phyloP scores from a whole-genome alignment of 169 alveolate genomes.

The Plasmodium relictum region DNA sequence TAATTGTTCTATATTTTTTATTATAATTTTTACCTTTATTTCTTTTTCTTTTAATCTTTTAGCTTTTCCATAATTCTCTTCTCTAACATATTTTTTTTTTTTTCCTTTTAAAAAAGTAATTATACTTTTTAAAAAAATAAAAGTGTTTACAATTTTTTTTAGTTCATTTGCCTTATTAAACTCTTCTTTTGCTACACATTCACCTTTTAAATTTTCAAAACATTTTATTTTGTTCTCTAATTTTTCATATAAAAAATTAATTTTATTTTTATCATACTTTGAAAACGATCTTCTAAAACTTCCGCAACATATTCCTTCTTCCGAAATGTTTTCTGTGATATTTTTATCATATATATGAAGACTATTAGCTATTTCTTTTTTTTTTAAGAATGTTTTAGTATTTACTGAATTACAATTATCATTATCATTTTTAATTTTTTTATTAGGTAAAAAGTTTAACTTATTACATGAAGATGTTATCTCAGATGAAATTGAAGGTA shows the following conservation, averaged over 20 bases:
- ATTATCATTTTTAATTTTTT: slow-evolving; percentile 29
- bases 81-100: slow-evolving; percentile 70
- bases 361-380: slow-evolving; percentile 33
- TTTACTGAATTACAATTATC: slow-evolving; percentile 13
- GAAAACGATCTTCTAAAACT: slow-evolving; percentile 37
- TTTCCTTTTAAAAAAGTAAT: slow-evolving; percentile 65
- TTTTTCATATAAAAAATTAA: slow-evolving; percentile 43
- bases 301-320: slow-evolving; percentile 7
- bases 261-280: slow-evolving; percentile 42
- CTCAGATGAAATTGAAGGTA: slow-evolving; percentile 28
- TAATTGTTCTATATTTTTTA: slow-evolving; percentile 66
- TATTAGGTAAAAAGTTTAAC: slow-evolving; percentile 37
- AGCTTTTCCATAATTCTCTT: slow-evolving; percentile 76
- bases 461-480: slow-evolving; percentile 33
- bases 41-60: slow-evolving; percentile 74
- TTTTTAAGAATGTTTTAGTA: slow-evolving; percentile 18
- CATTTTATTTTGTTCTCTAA: slow-evolving; percentile 73
- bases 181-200: slow-evolving; percentile 73
- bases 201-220: slow-evolving; percentile 74
- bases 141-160: slow-evolving; percentile 69
- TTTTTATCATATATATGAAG: slow-evolving; percentile 14
- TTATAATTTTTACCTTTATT: slow-evolving; percentile 69
- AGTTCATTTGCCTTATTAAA: slow-evolving; percentile 59
- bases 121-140: slow-evolving; percentile 63
- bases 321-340: slow-evolving; percentile 11